Base-by-base conservation (phyloP, 2,329 filamentous ascomycete genomes). In the Aspergillus nomiae region DNA sequence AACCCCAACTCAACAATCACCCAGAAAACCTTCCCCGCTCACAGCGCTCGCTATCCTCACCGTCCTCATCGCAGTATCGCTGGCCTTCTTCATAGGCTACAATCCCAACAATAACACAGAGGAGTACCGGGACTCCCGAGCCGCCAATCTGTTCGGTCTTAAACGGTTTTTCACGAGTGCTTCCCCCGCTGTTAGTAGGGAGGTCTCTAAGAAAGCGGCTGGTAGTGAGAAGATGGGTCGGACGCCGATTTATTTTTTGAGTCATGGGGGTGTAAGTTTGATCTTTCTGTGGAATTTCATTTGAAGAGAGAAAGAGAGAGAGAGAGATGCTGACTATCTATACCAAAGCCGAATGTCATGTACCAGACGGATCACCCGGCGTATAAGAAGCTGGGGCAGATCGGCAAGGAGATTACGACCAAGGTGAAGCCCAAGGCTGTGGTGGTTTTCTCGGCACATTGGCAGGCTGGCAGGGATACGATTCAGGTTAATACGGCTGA, bases 371-470 rank as follows among this genome's bases (percentile, higher is more conserved):
- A 86, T 0, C 90, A 93, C 71, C 88, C 89, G 1, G 90, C 87
- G 11, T 91, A 90, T 70, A 73, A 81, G 4, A 80, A 89, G 60
- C 84, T 93, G 5, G 84, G 89, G 68, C 74, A 82, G 28, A 88
- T 92, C 58, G 90, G 90, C 48, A 81, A 76, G 9, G 90, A 92
- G 70, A 92, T 93, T 72, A 92, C 89, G 0, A 80, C 85, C 32
- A 85, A 87, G 65, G 86, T 92, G 50, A 89, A 88, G 70, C 90
- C 90, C 1, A 88, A 86, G 65, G 91, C 90, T 2, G 84, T 93
- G 19, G 87, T 93, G 1, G 88, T 92, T 30, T 89, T 94, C 73
- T 92, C 90, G 0, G 91, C 90, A 1, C 90, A 94, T 76, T 93
- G 91, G 90, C 88, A 91, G 77, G 87, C 84, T 8, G 60, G 71